Evolutionary conservation across 257 asterid genomes (phyloP), one percentile per base, ranked within the genome.

Genomic region (Gynochthodes officinalis): DNA sequence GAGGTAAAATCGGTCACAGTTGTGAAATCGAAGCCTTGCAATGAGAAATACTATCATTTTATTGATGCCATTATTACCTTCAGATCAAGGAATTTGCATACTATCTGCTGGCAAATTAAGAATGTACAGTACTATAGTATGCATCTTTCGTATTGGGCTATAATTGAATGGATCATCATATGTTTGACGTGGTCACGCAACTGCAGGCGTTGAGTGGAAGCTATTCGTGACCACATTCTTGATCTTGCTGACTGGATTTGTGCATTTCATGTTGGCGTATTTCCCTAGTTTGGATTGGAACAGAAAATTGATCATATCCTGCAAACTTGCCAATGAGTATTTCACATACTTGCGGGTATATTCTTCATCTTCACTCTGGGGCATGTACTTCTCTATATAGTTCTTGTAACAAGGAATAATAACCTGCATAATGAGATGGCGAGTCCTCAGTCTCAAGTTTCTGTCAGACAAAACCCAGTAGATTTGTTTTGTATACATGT

Each of bases 381-480:
- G 83, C 76, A 74, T 64, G 57, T 80, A 88, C 72, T 84, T 91
- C 25, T 82, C 79, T 72, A 85, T 7, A 49, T 84, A 91, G 75
- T 79, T 78, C 77, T 75, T 87, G 78, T 86, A 89, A 49, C 81
- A 83, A 68, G 87, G 90, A 71, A 91, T 85, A 8, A 88, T 73
- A 11, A 84, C 75, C 80, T 87, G 91, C 65, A 77, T 74, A 57
- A 88, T 78, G 23, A 79, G 75, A 76, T 76, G 82, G 65, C 84
- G 48, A 23, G 75, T 76, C 71, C 81, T 85, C 89, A 84, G 61
- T 72, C 89, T 83, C 81, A 88, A 61, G 37, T 76, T 85, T 40
- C 87, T 79, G n/a, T 91, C 97, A 23, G 83, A 80, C 44, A 91
- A 46, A 43, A 81, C 76, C 95, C 91, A 89, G 70, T 62, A 73